Evolutionary conservation across 2,329 filamentous ascomycete species (phyloP), one percentile per base, ranked within the genome.

Genomic region (Domatiomyces globalis): DNA sequence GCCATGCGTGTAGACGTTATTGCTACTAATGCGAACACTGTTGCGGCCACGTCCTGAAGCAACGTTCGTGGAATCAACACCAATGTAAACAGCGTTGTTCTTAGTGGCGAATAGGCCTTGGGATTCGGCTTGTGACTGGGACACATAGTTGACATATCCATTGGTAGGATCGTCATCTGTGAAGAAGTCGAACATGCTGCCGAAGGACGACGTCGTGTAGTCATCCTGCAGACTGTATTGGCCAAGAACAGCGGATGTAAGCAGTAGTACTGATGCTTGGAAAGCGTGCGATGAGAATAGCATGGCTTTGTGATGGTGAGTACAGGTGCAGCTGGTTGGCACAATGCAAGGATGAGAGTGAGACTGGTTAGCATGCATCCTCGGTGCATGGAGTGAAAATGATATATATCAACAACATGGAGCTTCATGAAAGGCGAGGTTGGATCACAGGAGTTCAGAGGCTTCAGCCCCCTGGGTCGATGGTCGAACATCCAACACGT

Each of bases 101-200:
- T 72, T 65, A 56, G 73, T 76, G 55, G 76, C 76, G 56, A 82
- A 79, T 7, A 88, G 72, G 15, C 75, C 74, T 36, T 68, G 63
- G 20, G 65, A 62, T 54, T 75, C 73, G 51, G 85, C 85, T 1
- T 73, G 75, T 15, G 64, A 51, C 49, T 75, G 71, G 57, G 77
- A 70, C 49, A 81, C 73, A 61, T 89, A 94, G 54, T 79, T 69
- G 60, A 92, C 87, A 61, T 81, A 87, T 36, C 86, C 87, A 56
- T 81, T 61, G 2, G 86, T 94, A 0, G 86, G 86, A 62, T 94
- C 87, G 10, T 61, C 29, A 12, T 52, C 65, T 15, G 71, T 74
- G 57, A 67, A 77, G 65, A 79, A 78, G 29, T 64, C 60, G 61
- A 78, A 78, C 58, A 70, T 67, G 58, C 71, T 66, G 60, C 76